Evolutionary conservation across 1,284 basidiomycete genomes (phyloP).

Genomic region (Mycosarcoma mackinlayi): DNA sequence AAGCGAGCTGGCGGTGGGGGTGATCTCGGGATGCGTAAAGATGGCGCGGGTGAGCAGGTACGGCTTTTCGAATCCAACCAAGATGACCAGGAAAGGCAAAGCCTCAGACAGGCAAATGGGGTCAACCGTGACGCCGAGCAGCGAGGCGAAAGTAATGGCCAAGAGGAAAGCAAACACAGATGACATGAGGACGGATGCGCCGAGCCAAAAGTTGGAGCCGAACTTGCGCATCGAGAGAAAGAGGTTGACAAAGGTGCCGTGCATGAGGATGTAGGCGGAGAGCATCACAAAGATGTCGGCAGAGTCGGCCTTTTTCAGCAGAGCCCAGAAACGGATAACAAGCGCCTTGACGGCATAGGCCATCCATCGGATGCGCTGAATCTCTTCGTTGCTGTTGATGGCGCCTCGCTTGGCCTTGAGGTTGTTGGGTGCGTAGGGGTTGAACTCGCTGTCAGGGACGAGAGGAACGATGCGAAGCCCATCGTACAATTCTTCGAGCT

Average conservation of each 20-base stretch:
- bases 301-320: conserved; percentile 82
- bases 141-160: conserved; percentile 84
- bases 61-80: conserved; percentile 97
- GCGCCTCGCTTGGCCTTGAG: conserved; percentile 45
- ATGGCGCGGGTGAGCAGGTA: conserved; percentile 89
- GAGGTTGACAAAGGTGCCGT: conserved; percentile 86
- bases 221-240: conserved; percentile 68
- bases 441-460: conserved; percentile 45
- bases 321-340: conserved; percentile 64
- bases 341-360: conserved; percentile 61
- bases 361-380: conserved; percentile 59
- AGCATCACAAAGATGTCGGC: conserved; percentile 95
- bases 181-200: conserved; percentile 83
- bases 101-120: conserved; percentile 93
- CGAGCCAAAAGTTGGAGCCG: conserved; percentile 69
- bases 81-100: conserved; percentile 95
- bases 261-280: conserved; percentile 96
- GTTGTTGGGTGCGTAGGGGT: conserved; percentile 51
- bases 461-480: conserved; percentile 43
- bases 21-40: conserved; percentile 83
- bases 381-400: conserved; percentile 45
- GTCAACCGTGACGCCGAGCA: conserved; percentile 87
- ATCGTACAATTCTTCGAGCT: conserved; percentile 35
- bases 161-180: conserved; percentile 88
- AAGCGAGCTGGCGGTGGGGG: conserved; percentile 63